Evolutionary conservation across 495 filamentous ascomycete species (phyloP), one percentile per base, ranked within the genome.

Genomic region (Daldinia childiae): DNA sequence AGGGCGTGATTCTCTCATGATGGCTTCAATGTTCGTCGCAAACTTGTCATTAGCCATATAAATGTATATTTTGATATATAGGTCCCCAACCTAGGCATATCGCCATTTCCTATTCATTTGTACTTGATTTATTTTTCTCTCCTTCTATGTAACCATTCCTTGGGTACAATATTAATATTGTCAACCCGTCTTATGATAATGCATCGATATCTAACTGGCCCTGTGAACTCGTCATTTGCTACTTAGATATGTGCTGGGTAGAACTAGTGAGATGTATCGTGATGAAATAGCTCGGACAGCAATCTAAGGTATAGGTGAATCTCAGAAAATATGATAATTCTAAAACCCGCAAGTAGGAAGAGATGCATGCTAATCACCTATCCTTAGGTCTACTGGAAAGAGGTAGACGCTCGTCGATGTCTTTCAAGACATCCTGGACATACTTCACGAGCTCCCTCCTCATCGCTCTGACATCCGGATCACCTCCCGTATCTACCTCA

Each of bases 391-490:
- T 69, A 56, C 12, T 51, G 6, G 19, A 51, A 19, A 38, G 27
- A 15, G 69, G 73, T 15, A 69, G 29, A 8, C 34, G 41, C 29
- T 79, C 79, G 79, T 97, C 93, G 48, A 97, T 73, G 27, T 79
- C 80, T 72, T 84, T 88, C 58, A 96, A 77, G 11, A 87, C 76
- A 15, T 77, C 84, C 77, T 97, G 93, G 5, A 90, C 89, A 74
- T 93, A 88, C 66, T 82, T 88, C 48, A 98, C 92, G 27, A 97
- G 80, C 6, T 90, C 91, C 77, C 90, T 91, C 73, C 94, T 85
- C 73, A 84, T 86, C 50, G 81, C 82, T 50, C 94, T 86, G 39
- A 88, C 86, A 8, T 86, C 87, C 19, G 79, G 83, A 71, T 95
- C 86, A 6, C 87, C 89, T 19, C 90, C 87, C 3, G 88, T 90